Conservation (phyloP, 202 grass and related monocot species). For the Setaria italica region DNA sequence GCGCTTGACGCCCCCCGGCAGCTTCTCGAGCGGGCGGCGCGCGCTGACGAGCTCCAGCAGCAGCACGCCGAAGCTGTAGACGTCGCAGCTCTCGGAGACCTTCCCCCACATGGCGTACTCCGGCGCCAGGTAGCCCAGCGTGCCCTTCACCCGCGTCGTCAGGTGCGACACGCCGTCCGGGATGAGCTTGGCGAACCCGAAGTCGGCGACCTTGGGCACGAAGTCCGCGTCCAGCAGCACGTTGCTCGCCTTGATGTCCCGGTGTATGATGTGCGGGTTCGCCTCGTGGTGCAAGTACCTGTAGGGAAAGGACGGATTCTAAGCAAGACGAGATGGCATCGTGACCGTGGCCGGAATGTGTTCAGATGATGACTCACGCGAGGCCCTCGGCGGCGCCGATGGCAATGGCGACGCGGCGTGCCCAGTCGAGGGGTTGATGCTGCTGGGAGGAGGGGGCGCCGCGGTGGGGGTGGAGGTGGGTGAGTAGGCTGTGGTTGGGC, state of each 20-base stretch:
- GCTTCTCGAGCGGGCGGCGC: slow-evolving; percentile 64
- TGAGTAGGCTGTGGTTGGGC: slow-evolving; percentile 73
- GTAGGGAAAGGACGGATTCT: not conserved
- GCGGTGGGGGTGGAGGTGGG: slow-evolving; percentile 60
- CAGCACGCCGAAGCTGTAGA: slow-evolving; percentile 81
- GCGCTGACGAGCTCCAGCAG: slow-evolving; percentile 70
- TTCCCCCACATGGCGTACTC: slow-evolving; percentile 90
- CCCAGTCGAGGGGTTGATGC: slow-evolving; percentile 59
- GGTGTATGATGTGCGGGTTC: slow-evolving; percentile 75
- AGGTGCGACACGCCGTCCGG: slow-evolving; percentile 74
- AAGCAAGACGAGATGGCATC: not conserved
- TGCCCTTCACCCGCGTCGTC: slow-evolving; percentile 82
- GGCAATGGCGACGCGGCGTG: slow-evolving; percentile 61
- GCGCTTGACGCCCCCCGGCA: slow-evolving; percentile 59
- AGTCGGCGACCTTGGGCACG: slow-evolving; percentile 76
- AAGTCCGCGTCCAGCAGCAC: slow-evolving; percentile 73
- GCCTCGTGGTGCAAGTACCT: slow-evolving; percentile 83
- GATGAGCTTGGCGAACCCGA: slow-evolving; percentile 82
- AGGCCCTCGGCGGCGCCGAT: slow-evolving; percentile 68
- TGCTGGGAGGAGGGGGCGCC: slow-evolving; percentile 49
- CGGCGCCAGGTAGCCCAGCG: slow-evolving; percentile 74
- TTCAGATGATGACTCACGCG: slow-evolving; percentile 36
- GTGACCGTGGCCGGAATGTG: not conserved
- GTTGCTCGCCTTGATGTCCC: slow-evolving; percentile 89
- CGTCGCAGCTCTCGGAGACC: slow-evolving; percentile 80